Percentiles rank a stretch among this genome's conserved stretches.
Conservation (phyloP, 1,139 yeast genomes). For the Kodamaea ohmeri region DNA sequence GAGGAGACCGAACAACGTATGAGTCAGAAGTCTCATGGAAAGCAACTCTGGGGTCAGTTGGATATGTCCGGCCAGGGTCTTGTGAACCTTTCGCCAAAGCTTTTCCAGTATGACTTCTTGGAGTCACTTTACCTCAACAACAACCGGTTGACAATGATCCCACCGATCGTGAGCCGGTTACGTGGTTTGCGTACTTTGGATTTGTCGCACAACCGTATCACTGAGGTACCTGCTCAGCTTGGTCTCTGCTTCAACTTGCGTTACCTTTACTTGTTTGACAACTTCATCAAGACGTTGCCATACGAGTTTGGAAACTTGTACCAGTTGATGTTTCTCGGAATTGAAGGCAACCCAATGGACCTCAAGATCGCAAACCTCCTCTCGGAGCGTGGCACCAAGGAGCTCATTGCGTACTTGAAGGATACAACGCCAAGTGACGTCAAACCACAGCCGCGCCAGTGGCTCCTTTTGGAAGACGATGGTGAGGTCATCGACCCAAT, state of each 20-base stretch:
- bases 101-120: conserved; percentile 80
- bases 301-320: conserved; percentile 81
- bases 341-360: conserved; percentile 90
- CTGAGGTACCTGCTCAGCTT: conserved; percentile 72
- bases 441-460: conserved; percentile 71
- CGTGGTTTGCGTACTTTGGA: conserved; percentile 80
- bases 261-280: conserved; percentile 84
- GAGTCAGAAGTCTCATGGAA: conserved; percentile 65
- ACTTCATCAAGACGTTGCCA: conserved; percentile 73
- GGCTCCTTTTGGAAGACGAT: conserved; percentile 77
- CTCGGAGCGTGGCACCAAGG: conserved; percentile 83
- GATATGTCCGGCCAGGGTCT: conserved; percentile 92
- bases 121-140: conserved; percentile 87
- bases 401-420: conserved; percentile 73
- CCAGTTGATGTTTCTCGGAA: conserved; percentile 82
- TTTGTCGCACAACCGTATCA: conserved; percentile 72
- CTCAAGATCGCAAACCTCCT: conserved; percentile 61
- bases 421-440: conserved; percentile 72
- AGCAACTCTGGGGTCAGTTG: conserved; percentile 90
- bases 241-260: conserved; percentile 81
- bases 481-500: conserved; percentile 57
- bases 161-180: conserved; percentile 67
- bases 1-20: conserved; percentile 78
- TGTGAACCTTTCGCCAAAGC: conserved; percentile 61
- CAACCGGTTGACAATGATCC: conserved; percentile 69